Base-by-base conservation (phyloP, 2,329 filamentous ascomycete genomes). In the Clonostachys solani region DNA sequence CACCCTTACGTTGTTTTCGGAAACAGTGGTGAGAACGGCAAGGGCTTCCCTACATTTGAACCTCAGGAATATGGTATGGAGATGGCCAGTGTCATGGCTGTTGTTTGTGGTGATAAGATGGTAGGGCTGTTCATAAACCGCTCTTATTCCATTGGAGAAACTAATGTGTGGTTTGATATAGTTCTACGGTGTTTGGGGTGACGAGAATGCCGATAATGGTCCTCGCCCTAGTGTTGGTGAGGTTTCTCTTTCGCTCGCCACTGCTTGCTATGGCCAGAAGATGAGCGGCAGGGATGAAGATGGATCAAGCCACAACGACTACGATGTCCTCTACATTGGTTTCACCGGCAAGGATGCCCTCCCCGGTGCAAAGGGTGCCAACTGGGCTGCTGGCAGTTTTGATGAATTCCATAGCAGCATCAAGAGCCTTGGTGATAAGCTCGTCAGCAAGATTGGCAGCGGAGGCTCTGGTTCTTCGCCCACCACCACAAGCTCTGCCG, bases 301-400 rank as follows among this genome's bases (percentile, higher is more conserved):
- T 54, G 67, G 69, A 40, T 45, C 43, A 0, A 55, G 54, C 1
- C 74, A 83, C 55, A 67, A 68, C 15, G 59, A 66, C n/a, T 67
- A 77, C n/a, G 78, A 84, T 54, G 75, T 84, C 1, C 60, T 84
- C 18, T 84, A 79, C 55, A 67, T 84, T 43, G 80, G 76, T 0
- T 84, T 85, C 52, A 69, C 65, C 0, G 80, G 79, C 0, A 43
- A 60, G 0, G 69, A 74, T 10, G 79, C 80, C 0, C 74, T 82
- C 2, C 78, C 78, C 0, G 79, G 79, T 0, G 61, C 65, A 5
- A 59, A 62, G 2, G 71, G 69, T 12, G 80, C 80, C 1, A 60
- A 71, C 17, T 84, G 80, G 80, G 62, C 63, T 5, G 75, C 79
- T 0, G 56, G 54, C 3, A 68, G 58, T 44, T 71, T 65, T 13